Base-by-base conservation (phyloP, 768 basidiomycete species). In the Asterophora parasitica region DNA sequence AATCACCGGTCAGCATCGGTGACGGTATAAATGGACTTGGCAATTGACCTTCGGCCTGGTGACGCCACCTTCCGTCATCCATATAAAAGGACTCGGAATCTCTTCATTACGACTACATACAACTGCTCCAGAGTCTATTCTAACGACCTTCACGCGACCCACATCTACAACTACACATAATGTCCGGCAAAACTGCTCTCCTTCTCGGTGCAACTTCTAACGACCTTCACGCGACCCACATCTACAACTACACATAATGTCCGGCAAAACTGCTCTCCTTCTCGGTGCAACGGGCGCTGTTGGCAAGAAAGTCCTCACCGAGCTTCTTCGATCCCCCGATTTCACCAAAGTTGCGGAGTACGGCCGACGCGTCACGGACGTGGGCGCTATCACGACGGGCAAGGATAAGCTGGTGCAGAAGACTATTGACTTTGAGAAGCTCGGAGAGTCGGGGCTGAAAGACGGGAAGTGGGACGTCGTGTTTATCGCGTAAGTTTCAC, bases 211-310 rank as follows among this genome's bases (percentile, higher is more conserved):
- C 81, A 1, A 89, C 88, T n/a, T n/a, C n/a, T 39, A 23, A 42
- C 20, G 40, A n/a, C 27, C 27, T 42, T 28, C 17, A n/a, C n/a
- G n/a, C n/a, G 34, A 17, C 12, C 34, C 28, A 11, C 28, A 28
- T 10, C 36, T 17, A 10, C 20, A 4, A 51, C 10, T n/a, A 52
- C 15, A 39, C 30, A 32, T 15, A 6, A 46, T 46, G 53, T 56
- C 59, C 45, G 54, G 59, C n/a, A 56, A 66, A 57, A 69, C 79
- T 12, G 86, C 88, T n/a, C 75, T 91, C 48, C 67, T 92, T 16
- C 54, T 92, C 35, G 89, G 89, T 15, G 82, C 81, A 1, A 89
- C 88, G 1, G 89, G 89, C 42, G 80, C 80, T 42, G 74, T 74
- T 3, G 89, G 89, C 28, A 75, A 73, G 33, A 65, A 75, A 33